Conservation (phyloP, 2,329 filamentous ascomycete species). For the Ophiostoma ulmi region DNA sequence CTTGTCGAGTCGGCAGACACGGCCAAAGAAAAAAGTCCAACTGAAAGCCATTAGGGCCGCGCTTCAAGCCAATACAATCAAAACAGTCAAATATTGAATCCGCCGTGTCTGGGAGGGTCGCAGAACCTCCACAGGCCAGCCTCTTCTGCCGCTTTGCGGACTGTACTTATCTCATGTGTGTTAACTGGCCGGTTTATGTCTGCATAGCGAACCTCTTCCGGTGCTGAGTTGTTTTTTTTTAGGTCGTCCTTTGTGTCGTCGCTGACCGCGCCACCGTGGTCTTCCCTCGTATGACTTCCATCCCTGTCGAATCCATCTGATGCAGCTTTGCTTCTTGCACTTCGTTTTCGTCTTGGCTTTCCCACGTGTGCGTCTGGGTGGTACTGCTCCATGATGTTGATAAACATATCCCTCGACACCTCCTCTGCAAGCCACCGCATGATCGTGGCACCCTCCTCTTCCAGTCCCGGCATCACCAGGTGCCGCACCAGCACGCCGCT, state of each 20-base stretch:
- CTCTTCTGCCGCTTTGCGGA: slow-evolving; percentile 61
- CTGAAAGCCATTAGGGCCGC: background rate
- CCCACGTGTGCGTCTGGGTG: slow-evolving; percentile 76
- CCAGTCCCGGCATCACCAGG: slow-evolving; percentile 77
- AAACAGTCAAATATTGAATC: slow-evolving; percentile 44
- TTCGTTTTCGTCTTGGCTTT: slow-evolving; percentile 49
- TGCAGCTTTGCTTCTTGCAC: slow-evolving; percentile 19
- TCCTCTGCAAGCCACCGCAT: slow-evolving; percentile 70
- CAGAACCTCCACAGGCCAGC: slow-evolving; percentile 76
- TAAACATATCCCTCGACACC: slow-evolving; percentile 68
- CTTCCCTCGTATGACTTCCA: background rate
- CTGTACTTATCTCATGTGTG: slow-evolving; percentile 58
- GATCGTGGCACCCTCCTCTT: slow-evolving; percentile 67
- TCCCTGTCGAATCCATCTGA: background rate
- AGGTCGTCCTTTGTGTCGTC: slow-evolving; percentile 31
- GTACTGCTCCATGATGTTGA: slow-evolving; percentile 89
- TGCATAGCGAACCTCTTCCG: slow-evolving; percentile 53
- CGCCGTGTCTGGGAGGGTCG: slow-evolving; percentile 53
- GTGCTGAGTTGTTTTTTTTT: slow-evolving; percentile 30
- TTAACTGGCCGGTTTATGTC: slow-evolving; percentile 73
- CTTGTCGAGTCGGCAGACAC: background rate
- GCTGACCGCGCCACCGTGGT: background rate
- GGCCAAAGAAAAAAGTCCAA: background rate
- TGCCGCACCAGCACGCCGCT: slow-evolving; percentile 70
- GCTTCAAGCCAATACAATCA: background rate